Evolutionary conservation across 306 rosid species (phyloP).

Genomic region (Rubus idaeus): DNA sequence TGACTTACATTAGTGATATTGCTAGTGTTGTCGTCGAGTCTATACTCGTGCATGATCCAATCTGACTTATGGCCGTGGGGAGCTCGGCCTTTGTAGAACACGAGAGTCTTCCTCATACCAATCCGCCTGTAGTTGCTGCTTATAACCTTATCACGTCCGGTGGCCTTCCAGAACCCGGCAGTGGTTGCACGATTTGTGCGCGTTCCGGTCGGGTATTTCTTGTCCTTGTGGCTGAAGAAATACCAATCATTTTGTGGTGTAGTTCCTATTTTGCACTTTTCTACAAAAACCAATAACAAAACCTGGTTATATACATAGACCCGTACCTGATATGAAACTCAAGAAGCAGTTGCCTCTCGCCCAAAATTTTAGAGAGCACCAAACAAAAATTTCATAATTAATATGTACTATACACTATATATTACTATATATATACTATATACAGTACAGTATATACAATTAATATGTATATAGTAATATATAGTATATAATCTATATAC

Average conservation of each 20-base stretch:
- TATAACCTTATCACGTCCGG: slow-evolving; percentile 87
- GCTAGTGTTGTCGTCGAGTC: slow-evolving; percentile 63
- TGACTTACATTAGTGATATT: slow-evolving; percentile 49
- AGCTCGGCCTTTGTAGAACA: slow-evolving; percentile 89
- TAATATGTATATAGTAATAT: too few relatives aligned
- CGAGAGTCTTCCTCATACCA: slow-evolving; percentile 94
- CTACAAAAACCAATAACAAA: slow-evolving; percentile 30
- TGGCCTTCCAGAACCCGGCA: slow-evolving; percentile 96
- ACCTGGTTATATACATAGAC: not conserved
- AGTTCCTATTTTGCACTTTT: slow-evolving; percentile 85
- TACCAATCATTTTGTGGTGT: slow-evolving; percentile 96
- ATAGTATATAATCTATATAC: too few relatives aligned
- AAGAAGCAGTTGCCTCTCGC: too few relatives aligned
- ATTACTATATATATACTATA: too few relatives aligned
- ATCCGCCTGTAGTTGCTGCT: slow-evolving; percentile 60
- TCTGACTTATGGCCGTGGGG: slow-evolving; percentile 89
- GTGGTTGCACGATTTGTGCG: slow-evolving; percentile 85
- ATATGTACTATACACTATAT: too few relatives aligned
- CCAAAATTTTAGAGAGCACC: too few relatives aligned
- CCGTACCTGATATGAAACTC: too few relatives aligned
- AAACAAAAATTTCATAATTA: too few relatives aligned
- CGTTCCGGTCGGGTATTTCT: slow-evolving; percentile 93
- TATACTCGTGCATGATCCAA: slow-evolving; percentile 96
- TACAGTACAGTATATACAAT: too few relatives aligned
- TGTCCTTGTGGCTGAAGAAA: slow-evolving; percentile 91